A percentile compares a stretch with the other conserved stretches of the same genome.
Evolutionary conservation across 176 grass and related monocot genomes (phyloP).

Genomic region (Ampelocalamus luodianensis): DNA sequence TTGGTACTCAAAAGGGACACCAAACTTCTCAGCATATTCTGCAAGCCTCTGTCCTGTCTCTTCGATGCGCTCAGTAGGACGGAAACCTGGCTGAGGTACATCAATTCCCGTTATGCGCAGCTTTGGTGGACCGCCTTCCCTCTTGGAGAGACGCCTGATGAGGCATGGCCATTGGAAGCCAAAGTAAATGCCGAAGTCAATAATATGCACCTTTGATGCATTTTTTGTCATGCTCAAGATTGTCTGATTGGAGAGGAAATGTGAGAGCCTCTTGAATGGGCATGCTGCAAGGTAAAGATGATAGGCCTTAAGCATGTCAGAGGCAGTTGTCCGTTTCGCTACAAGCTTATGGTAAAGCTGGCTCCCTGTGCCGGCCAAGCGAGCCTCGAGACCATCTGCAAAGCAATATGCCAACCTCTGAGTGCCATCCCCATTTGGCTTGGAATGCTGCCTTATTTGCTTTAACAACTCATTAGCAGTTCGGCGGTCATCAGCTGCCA

Average conservation of each 20-base stretch:
- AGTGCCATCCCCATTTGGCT: slow-evolving; percentile 66
- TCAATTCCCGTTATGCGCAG: slow-evolving; percentile 93
- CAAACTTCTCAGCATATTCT: slow-evolving; percentile 76
- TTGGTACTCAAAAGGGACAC: slow-evolving; percentile 85
- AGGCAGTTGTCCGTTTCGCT: slow-evolving; percentile 82
- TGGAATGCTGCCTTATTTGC: slow-evolving; percentile 91
- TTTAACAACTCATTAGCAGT: slow-evolving; percentile 82
- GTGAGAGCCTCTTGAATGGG: slow-evolving; percentile 92
- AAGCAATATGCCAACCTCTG: slow-evolving; percentile 92
- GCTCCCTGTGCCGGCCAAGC: slow-evolving; percentile 91
- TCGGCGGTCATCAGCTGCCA: slow-evolving; percentile 84
- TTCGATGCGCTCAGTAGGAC: slow-evolving; percentile 86
- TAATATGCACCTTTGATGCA: slow-evolving; percentile 87
- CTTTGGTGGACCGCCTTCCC: slow-evolving; percentile 71
- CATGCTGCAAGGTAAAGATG: slow-evolving; percentile 93
- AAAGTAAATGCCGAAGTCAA: slow-evolving; percentile 95
- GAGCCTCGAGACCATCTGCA: slow-evolving; percentile 91
- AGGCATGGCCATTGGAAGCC: slow-evolving; percentile 96
- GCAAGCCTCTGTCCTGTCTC: slow-evolving; percentile 86
- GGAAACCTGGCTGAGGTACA: slow-evolving; percentile 91
- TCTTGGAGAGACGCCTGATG: slow-evolving; percentile 79
- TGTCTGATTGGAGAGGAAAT: slow-evolving; percentile 95
- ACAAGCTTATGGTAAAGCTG: slow-evolving; percentile 82
- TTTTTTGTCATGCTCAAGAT: slow-evolving; percentile 81
- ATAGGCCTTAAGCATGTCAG: slow-evolving; percentile 95